Base-by-base conservation (phyloP, 208 protist genomes). In the Trypanosomatidae sp. region DNA sequence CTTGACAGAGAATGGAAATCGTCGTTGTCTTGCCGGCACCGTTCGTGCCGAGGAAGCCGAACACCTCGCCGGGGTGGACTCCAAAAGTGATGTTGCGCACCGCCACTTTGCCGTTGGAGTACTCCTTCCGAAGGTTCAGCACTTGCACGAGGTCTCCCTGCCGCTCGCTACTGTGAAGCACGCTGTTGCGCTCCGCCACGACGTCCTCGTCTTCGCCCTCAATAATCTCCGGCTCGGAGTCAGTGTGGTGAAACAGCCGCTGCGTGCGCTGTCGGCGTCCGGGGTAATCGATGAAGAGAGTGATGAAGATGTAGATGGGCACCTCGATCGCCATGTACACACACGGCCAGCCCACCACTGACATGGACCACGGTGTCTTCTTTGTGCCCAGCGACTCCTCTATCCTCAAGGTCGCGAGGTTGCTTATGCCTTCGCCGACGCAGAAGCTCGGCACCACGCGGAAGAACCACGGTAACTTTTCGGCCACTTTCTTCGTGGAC, bases 11-110 rank as follows among this genome's bases (percentile, higher is more conserved):
- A 58, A 95, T 94, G 3, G 84, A 89, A 46, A 96, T 88, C n/a
- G 89, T 73, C 39, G 90, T 96, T 44, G 92, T 97, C 83, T 98
- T 98, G 36, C 91, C 92, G 0, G 92, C 92, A n/a, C 94, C 92
- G 74, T 98, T 96, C 9, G 87, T 91, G 44, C 94, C 94, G 33
- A 98, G 85, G 50, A 98, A 91, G 33, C 84, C 91, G 81, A 98
- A 95, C 44, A 94, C 84, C 73, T 95, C 92, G 39, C 88, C 83
- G 1, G 83, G 79, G 33, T 77, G 67, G 1, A 95, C 89, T 44
- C 85, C 87, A 53, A 95, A 93, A 53, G 83, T 89, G 5, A 95
- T 28, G 73, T 90, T 81, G 36, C 87, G 82, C 39, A 93, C 89
- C 15, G 79, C 92, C 25, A 92, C 85, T 71, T 90, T 91, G 36